A percentile compares a stretch with the other conserved stretches of the same genome.
phyloP scores from a whole-genome alignment of 2,329 filamentous ascomycete genomes.

The Neophaeococcomyces mojaviensis region DNA sequence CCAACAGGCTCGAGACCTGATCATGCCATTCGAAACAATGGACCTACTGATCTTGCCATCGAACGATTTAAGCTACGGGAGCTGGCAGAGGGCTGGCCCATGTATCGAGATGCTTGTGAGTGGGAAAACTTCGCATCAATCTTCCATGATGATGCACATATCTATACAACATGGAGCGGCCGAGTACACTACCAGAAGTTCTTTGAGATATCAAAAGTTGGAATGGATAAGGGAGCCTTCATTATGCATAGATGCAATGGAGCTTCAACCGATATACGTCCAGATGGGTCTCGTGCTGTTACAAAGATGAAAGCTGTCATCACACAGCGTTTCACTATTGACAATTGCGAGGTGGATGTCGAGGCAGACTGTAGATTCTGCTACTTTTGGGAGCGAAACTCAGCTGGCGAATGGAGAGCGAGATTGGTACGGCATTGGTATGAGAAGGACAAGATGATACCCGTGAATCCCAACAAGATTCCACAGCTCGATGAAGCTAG shows the following conservation, averaged over 20 bases:
- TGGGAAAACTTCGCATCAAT: constrained; percentile 47
- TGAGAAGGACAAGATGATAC: constrained; percentile 45
- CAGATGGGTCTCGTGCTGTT: constrained; percentile 34
- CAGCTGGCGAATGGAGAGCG: constrained; percentile 37
- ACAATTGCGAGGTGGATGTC: constrained; percentile 18
- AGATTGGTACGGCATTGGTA: constrained; percentile 44
- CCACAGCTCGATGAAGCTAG: constrained; percentile 36
- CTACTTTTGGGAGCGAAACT: constrained; percentile 18
- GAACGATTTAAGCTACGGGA: constrained; percentile 43
- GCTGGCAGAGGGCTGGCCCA: constrained; percentile 45
- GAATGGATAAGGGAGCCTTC: constrained; percentile 46
- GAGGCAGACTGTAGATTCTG: constrained; percentile 21
- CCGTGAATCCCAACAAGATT: constrained; percentile 36
- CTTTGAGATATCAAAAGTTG: constrained; percentile 43
- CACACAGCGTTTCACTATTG: constrained; percentile 41
- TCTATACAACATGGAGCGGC: constrained; percentile 47
- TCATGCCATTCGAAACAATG: no score
- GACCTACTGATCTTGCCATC: constrained; percentile 36
- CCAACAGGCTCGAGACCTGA: no score
- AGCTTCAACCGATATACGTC: constrained; percentile 39
- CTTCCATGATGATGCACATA: constrained; percentile 41
- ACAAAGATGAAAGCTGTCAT: constrained; percentile 51
- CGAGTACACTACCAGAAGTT: constrained; percentile 37
- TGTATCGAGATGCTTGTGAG: constrained; percentile 44
- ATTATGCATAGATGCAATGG: constrained; percentile 52